Base-by-base conservation (phyloP, 208 protist species). In the Tetramitus jugosus region DNA sequence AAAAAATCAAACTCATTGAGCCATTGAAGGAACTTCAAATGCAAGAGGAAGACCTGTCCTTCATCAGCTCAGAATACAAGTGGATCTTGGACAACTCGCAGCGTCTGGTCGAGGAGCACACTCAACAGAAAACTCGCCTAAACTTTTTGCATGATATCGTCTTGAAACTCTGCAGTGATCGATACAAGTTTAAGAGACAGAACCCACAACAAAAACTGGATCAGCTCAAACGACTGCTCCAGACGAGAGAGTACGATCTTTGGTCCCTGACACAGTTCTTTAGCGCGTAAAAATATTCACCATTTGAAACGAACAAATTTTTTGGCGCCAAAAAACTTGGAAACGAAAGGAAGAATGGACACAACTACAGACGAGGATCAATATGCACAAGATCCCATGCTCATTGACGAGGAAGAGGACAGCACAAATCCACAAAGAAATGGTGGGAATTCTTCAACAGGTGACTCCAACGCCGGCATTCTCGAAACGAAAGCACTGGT, bases 11-110 rank as follows among this genome's bases (percentile, higher is more conserved):
- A 62, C 40, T 83, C 0, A 68, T 83, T n/a, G 74, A 80, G 20
- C 79, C 80, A 20, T 37, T 83, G 1, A 81, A 83, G 60, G 80
- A 83, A 52, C 79, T 83, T 64, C 64, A 83, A 82, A 3, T 82
- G 31, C 80, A 83, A 64, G 80, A 83, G 40, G 78, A 83, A 69
- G 79, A 83, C 79, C 6, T 82, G 13, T 53, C 46, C 14, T 77
- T 79, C 77, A 56, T 56, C 49, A 62, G 46, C 0, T 3, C 2
- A 26, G 49, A 81, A 40, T 82, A 79, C 23, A 65, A 75, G 17
- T 14, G 10, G 7, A 65, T 80, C 14, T 40, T 83, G 14, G 76
- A 82, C 17, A 62, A 74, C 0, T 6, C 39, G 43, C 39, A 71
- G 10, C 0, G 2, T 2, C 2, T 71, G 10, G 3, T 49, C 3